Percentiles rank a stretch among this genome's conserved stretches.
Evolutionary conservation across 495 filamentous ascomycete genomes (phyloP).

Genomic region (Tuber calosporum): DNA sequence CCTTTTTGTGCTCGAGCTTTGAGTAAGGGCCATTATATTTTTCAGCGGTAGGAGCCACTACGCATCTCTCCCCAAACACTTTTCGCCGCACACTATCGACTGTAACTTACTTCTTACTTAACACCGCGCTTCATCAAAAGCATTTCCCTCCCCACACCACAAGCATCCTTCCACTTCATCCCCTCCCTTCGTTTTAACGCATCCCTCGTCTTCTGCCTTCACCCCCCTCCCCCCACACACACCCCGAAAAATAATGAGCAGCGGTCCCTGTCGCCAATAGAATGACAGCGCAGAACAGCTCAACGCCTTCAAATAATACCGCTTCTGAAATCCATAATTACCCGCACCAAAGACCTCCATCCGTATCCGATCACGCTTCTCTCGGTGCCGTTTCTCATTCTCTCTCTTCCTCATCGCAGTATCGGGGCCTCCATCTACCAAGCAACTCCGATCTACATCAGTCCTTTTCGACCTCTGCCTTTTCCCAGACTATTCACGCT

Average conservation of each 20-base stretch:
- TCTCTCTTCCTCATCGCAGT: conserved; percentile 20
- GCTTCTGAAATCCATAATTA: conserved; percentile 40
- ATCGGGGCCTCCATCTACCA: conserved; percentile 21
- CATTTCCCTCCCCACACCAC: conserved; percentile 19
- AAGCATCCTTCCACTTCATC: conserved; percentile 11
- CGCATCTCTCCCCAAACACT: neutral
- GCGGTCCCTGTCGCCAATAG: conserved; percentile 42
- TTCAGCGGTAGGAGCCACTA: neutral
- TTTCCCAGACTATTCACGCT: conserved; percentile 1
- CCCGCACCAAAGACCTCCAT: conserved; percentile 36
- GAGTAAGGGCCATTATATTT: neutral
- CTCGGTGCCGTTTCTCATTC: conserved; percentile 9
- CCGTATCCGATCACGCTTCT: conserved; percentile 31
- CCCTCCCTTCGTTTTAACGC: conserved; percentile 14
- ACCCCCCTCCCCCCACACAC: conserved; percentile 4
- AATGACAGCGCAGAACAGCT: conserved; percentile 42
- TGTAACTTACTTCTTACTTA: conserved; percentile 2
- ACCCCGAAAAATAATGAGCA: conserved; percentile 39
- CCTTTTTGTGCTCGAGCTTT: conserved; percentile 6
- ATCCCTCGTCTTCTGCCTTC: conserved; percentile 26
- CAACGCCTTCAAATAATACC: conserved; percentile 40
- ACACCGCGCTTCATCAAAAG: conserved; percentile 20
- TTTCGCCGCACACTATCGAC: conserved; percentile 1
- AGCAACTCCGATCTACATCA: conserved; percentile 34
- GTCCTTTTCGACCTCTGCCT: conserved; percentile 24